phyloP scores from a whole-genome alignment of 129 eudicot genomes.

The Gnaphalium uliginosum region DNA sequence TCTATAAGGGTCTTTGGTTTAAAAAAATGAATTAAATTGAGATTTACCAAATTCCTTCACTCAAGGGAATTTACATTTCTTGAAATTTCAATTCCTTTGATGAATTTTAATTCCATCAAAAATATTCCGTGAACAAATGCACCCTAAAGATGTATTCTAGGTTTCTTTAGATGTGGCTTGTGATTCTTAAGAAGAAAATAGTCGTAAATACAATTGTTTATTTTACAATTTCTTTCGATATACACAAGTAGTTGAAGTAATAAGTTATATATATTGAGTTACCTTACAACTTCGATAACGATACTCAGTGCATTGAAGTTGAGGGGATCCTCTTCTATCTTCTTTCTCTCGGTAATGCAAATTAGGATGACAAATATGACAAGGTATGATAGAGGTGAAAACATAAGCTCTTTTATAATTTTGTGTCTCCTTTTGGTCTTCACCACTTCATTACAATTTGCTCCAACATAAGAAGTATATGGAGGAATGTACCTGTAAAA shows the following conservation, averaged over 20 bases:
- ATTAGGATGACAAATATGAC: slow-evolving; percentile 39
- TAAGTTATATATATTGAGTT: slow-evolving; percentile 1
- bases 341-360: slow-evolving; percentile 48
- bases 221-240: too few species aligned
- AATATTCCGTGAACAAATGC: too few species aligned
- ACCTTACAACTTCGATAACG: slow-evolving; percentile 52
- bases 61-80: too few species aligned
- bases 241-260: neutral
- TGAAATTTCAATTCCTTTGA: too few species aligned
- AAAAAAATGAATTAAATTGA: too few species aligned
- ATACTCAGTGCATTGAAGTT: slow-evolving; percentile 53
- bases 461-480: slow-evolving; percentile 40
- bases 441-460: neutral
- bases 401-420: slow-evolving; percentile 18
- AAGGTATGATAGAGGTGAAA: slow-evolving; percentile 44
- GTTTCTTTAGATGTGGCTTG: too few species aligned
- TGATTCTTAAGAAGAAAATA: too few species aligned
- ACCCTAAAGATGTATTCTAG: too few species aligned
- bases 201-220: too few species aligned
- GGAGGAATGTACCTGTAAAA: slow-evolving; percentile 74
- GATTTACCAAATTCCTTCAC: too few species aligned
- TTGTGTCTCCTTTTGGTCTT: slow-evolving; percentile 1
- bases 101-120: too few species aligned
- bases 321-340: slow-evolving; percentile 51
- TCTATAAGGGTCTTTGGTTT: too few species aligned